These are phyloP conservation scores for Wickerhamomyces sp. DNA, from an alignment of 1,139 yeast species.

Conservation along the genomic window DNA sequence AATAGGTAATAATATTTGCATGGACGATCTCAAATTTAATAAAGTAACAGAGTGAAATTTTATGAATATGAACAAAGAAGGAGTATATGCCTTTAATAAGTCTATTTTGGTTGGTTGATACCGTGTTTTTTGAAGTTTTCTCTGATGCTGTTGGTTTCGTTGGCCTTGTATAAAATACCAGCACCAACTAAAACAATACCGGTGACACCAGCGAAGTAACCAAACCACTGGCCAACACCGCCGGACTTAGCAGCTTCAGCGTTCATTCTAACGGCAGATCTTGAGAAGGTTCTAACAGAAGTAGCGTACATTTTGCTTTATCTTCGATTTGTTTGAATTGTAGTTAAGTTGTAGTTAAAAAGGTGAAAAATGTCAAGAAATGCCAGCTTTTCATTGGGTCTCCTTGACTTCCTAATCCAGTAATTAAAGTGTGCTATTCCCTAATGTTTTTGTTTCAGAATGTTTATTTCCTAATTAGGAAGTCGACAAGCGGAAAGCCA, in stretches of 20 bases:
- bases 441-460: neutral
- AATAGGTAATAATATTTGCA: too few relatives aligned
- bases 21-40: too few relatives aligned
- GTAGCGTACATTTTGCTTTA: slow-evolving; percentile 21
- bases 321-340: neutral
- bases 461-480: slow-evolving; percentile 2
- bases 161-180: slow-evolving; percentile 20
- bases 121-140: slow-evolving; percentile 17
- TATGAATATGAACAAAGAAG: too few relatives aligned
- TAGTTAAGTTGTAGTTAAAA: neutral
- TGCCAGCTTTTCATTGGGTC: slow-evolving; percentile 6
- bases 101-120: slow-evolving; percentile 15
- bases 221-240: slow-evolving; percentile 19
- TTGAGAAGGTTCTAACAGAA: slow-evolving; percentile 22
- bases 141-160: slow-evolving; percentile 19
- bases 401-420: slow-evolving; percentile 14
- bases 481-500: slow-evolving; percentile 1
- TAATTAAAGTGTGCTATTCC: slow-evolving; percentile 3
- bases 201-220: slow-evolving; percentile 22
- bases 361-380: neutral
- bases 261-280: slow-evolving; percentile 20
- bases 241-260: slow-evolving; percentile 14
- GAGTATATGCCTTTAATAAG: too few relatives aligned
- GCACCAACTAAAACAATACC: slow-evolving; percentile 18
- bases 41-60: too few relatives aligned